Evolutionary conservation across 2,329 filamentous ascomycete genomes (phyloP).

Genomic region (Trichoderma sp.): DNA sequence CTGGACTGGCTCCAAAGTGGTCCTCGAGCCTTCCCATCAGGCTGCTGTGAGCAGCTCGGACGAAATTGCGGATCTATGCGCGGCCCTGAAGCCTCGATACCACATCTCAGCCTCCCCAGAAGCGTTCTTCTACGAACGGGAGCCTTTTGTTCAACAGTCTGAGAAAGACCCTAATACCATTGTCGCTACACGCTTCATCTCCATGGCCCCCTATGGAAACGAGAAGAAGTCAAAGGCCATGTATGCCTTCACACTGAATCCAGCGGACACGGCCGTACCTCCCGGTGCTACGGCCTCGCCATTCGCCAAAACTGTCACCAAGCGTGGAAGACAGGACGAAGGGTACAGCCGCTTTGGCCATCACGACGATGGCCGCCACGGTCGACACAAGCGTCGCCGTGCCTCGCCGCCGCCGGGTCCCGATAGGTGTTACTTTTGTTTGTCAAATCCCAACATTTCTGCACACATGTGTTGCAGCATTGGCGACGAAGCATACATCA

Average conservation of each 20-base stretch:
- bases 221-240: conserved; percentile 74
- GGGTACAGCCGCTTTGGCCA: conserved; percentile 58
- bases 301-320: conserved; percentile 57
- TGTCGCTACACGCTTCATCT: conserved; percentile 83
- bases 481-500: conserved; percentile 83
- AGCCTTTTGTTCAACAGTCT: conserved; percentile 79
- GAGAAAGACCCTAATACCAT: conserved; percentile 50
- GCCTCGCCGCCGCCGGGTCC: conserved; percentile 65
- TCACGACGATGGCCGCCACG: conserved; percentile 46
- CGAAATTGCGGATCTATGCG: conserved; percentile 75
- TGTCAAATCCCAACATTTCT: conserved; percentile 81
- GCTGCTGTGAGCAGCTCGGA: conserved; percentile 57
- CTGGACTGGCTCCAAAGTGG: conserved; percentile 65
- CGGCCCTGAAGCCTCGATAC: conserved; percentile 83
- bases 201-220: conserved; percentile 78
- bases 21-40: conserved; percentile 55
- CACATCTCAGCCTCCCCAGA: conserved; percentile 73
- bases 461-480: conserved; percentile 90
- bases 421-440: conserved; percentile 90
- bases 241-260: conserved; percentile 75
- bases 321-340: conserved; percentile 54
- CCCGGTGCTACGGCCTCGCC: conserved; percentile 75
- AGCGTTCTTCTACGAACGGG: conserved; percentile 80
- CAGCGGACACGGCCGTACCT: conserved; percentile 64
- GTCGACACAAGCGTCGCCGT: conserved; percentile 48